Conservation (phyloP, 2,329 filamentous ascomycete species). For the Clarireedia homoeocarpa region DNA sequence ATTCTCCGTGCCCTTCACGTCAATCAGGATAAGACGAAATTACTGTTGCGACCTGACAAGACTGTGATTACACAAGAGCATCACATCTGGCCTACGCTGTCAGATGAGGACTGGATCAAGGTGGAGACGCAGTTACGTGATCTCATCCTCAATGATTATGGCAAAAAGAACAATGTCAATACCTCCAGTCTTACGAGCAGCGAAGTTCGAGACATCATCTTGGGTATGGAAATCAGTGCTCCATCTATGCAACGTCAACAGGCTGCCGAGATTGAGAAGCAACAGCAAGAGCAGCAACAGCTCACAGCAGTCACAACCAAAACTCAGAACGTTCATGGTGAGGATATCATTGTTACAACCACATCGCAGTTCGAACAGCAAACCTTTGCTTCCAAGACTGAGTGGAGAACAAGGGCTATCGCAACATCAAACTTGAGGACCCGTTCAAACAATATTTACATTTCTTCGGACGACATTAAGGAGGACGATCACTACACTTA, state of each 20-base stretch:
- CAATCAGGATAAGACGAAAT: slow-evolving; percentile 97
- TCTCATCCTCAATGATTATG: slow-evolving; percentile 95
- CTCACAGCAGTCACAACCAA: slow-evolving; percentile 96
- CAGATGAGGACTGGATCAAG: slow-evolving; percentile 98
- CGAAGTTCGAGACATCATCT: slow-evolving; percentile 95
- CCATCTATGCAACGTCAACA: slow-evolving; percentile 98
- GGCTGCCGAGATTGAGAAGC: slow-evolving; percentile 97
- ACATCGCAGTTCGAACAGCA: slow-evolving; percentile 98
- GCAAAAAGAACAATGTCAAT: slow-evolving; percentile 99
- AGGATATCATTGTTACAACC: slow-evolving; percentile 97
- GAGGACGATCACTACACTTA: slow-evolving; percentile 86
- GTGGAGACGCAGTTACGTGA: slow-evolving; percentile 95
- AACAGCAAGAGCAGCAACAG: slow-evolving; percentile 93
- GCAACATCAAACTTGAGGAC: slow-evolving; percentile 93
- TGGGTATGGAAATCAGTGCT: slow-evolving; percentile 99
- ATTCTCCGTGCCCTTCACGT: slow-evolving; percentile 94
- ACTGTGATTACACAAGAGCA: slow-evolving; percentile 97
- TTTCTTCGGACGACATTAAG: slow-evolving; percentile 89
- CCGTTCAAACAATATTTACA: slow-evolving; percentile 95
- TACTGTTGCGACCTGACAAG: slow-evolving; percentile 91
- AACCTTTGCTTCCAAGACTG: slow-evolving; percentile 96
- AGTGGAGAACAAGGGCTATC: slow-evolving; percentile 95
- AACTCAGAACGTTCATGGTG: slow-evolving; percentile 93
- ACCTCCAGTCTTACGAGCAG: slow-evolving; percentile 92
- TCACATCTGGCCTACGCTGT: slow-evolving; percentile 93